These are phyloP conservation scores for Sporothrix humicola DNA, from an alignment of 2,329 filamentous ascomycete genomes.

Conservation along the genomic window DNA sequence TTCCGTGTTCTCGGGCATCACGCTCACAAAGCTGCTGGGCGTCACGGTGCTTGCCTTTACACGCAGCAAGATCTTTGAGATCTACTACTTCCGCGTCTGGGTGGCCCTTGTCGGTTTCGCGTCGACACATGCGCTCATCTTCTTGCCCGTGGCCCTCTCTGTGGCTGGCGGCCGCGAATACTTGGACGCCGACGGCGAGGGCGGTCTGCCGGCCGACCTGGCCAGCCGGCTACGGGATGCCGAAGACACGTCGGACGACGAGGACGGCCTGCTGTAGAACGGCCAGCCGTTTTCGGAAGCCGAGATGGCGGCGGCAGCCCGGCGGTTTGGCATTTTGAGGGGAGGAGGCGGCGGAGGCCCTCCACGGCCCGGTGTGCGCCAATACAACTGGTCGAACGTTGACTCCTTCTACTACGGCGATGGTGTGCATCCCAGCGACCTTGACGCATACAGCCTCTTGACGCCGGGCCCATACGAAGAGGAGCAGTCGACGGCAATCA, in stretches of 20 bases:
- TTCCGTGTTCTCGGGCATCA: slow-evolving; percentile 95
- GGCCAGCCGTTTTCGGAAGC: neutral
- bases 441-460: neutral
- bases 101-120: slow-evolving; percentile 88
- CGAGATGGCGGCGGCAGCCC: neutral
- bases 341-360: neutral
- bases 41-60: slow-evolving; percentile 94
- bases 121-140: slow-evolving; percentile 84
- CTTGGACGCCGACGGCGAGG: slow-evolving; percentile 83
- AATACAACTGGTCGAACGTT: slow-evolving; percentile 6
- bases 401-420: neutral
- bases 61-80: slow-evolving; percentile 96
- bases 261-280: slow-evolving; percentile 47
- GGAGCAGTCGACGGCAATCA: neutral
- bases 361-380: neutral
- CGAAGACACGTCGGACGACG: slow-evolving; percentile 80
- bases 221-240: slow-evolving; percentile 61
- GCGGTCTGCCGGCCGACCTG: slow-evolving; percentile 87
- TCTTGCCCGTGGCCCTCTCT: slow-evolving; percentile 87
- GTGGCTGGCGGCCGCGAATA: slow-evolving; percentile 87
- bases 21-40: slow-evolving; percentile 90
- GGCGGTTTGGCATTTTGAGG: neutral
- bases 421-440: neutral
- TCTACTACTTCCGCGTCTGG: slow-evolving; percentile 99
- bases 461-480: neutral